Percentiles rank a stretch among this genome's conserved stretches.
These are phyloP conservation scores for Alnus rubra DNA, from an alignment of 306 rosid genomes.

Conservation along the genomic window DNA sequence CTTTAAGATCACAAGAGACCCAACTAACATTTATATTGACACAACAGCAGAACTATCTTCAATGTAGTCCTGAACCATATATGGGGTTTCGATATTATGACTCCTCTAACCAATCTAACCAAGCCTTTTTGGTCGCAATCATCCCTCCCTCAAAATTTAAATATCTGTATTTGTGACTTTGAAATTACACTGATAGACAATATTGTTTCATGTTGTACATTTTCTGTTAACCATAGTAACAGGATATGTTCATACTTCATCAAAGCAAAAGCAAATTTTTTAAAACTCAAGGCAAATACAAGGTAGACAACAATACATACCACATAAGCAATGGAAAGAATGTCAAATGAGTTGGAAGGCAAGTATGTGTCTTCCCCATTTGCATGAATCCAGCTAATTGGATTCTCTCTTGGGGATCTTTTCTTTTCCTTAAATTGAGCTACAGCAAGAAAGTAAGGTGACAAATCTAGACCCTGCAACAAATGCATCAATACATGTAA, in stretches of 20 bases:
- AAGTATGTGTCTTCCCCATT: slow-evolving; percentile 67
- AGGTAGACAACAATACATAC: slow-evolving; percentile 34
- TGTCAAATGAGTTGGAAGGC: slow-evolving; percentile 54
- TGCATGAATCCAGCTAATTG: slow-evolving; percentile 64
- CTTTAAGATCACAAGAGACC: background rate
- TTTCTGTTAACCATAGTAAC: slow-evolving; percentile 3
- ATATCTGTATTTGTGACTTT: background rate
- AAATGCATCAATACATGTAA: slow-evolving; percentile 16
- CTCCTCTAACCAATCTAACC: slow-evolving; percentile 1
- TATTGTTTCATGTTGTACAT: background rate
- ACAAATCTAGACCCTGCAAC: slow-evolving; percentile 62
- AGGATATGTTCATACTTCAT: background rate
- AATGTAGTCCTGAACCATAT: background rate
- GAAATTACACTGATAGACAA: background rate
- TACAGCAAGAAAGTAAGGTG: slow-evolving; percentile 69
- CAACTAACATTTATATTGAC: background rate
- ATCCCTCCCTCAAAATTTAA: background rate
- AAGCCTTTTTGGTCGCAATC: slow-evolving; percentile 4
- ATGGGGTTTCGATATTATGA: slow-evolving; percentile 7
- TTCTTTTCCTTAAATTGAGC: slow-evolving; percentile 60
- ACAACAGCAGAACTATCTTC: slow-evolving; percentile 13
- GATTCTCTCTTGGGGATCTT: slow-evolving; percentile 37
- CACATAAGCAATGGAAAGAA: slow-evolving; percentile 55
- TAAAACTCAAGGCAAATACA: slow-evolving; percentile 3
- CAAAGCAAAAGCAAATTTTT: background rate